Conservation (phyloP, 1,139 yeast genomes). For the Zygosaccharomyces sapae region DNA sequence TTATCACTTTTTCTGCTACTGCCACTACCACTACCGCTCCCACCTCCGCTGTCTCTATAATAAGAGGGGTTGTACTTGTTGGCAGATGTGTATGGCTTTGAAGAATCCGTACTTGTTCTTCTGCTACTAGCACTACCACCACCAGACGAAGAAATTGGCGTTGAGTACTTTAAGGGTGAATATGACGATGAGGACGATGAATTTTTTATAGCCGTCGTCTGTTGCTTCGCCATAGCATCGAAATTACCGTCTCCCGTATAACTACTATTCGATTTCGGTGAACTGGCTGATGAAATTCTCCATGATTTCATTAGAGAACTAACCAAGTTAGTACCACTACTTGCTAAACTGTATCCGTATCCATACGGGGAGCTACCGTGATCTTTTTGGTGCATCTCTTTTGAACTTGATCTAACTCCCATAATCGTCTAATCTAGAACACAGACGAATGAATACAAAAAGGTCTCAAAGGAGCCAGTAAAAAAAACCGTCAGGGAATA, state of each 20-base stretch:
- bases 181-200: constrained; percentile 20
- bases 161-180: constrained; percentile 27
- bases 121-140: constrained; percentile 9
- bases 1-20: constrained; percentile 21
- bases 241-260: constrained; percentile 23
- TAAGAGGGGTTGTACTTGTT: constrained; percentile 17
- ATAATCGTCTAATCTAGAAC: constrained; percentile 1
- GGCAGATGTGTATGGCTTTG: constrained; percentile 17
- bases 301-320: constrained; percentile 31
- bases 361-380: constrained; percentile 9
- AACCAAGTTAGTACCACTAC: constrained; percentile 21
- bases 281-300: constrained; percentile 25
- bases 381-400: constrained; percentile 25
- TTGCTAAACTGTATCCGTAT: constrained; percentile 1
- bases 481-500: background rate
- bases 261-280: constrained; percentile 9
- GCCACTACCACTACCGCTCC: constrained; percentile 10
- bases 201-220: constrained; percentile 19
- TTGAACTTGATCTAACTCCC: constrained; percentile 18
- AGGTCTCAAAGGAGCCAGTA: background rate
- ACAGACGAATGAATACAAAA: background rate
- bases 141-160: constrained; percentile 17
- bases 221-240: constrained; percentile 31
- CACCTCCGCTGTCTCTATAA: constrained; percentile 16
- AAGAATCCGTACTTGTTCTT: constrained; percentile 14